These are phyloP conservation scores for Microbotryum lychnidis-dioicae DNA, from an alignment of 1,284 basidiomycete genomes.

Conservation along the genomic window DNA sequence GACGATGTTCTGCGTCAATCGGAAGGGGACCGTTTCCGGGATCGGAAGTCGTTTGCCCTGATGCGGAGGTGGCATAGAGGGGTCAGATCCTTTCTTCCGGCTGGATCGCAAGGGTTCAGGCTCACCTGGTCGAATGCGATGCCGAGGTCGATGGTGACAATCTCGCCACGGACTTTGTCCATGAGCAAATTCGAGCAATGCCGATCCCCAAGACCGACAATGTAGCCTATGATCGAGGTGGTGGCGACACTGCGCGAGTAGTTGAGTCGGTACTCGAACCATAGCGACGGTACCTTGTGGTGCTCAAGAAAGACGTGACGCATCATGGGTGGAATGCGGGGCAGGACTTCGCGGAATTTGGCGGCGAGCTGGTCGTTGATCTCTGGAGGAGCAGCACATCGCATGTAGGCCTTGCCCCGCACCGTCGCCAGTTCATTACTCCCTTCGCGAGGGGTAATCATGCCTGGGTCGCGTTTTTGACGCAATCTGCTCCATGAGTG, in stretches of 20 bases:
- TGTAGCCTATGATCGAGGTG: conserved; percentile 86
- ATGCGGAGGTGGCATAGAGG: conserved; percentile 51
- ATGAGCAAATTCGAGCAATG: conserved; percentile 89
- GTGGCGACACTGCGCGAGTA: conserved; percentile 89
- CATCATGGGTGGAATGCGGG: conserved; percentile 73
- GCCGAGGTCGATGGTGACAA: conserved; percentile 91
- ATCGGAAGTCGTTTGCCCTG: conserved; percentile 77
- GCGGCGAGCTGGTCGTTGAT: too few species aligned
- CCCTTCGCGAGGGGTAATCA: neutral
- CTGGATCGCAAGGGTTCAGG: neutral
- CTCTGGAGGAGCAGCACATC: too few species aligned
- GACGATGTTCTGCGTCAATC: conserved; percentile 84
- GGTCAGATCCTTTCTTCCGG: neutral
- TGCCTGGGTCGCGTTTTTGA: neutral
- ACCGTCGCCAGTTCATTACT: too few species aligned
- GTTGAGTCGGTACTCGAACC: conserved; percentile 86
- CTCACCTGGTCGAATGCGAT: conserved; percentile 90
- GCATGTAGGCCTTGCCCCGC: too few species aligned
- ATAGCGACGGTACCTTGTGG: conserved; percentile 75
- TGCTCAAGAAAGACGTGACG: conserved; percentile 87
- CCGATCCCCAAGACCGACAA: conserved; percentile 86
- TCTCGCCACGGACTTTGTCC: conserved; percentile 72
- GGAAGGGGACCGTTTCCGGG: conserved; percentile 88
- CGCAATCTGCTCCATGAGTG: neutral
- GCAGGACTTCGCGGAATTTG: conserved; percentile 50